Conservation (phyloP, 345 rosid genomes). For the Citrus reticulata region DNA sequence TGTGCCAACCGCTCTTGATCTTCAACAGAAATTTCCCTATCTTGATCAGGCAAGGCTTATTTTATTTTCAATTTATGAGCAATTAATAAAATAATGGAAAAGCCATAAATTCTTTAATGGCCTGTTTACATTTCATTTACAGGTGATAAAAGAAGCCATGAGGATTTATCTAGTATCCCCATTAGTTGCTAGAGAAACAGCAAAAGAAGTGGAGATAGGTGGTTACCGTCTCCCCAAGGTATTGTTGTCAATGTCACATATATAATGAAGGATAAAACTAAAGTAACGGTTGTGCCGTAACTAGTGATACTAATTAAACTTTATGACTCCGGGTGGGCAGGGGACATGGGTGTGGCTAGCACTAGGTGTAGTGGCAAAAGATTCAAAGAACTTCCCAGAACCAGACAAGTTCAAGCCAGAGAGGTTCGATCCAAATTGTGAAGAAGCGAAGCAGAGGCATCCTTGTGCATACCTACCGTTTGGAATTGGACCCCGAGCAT, state of each 20-base stretch:
- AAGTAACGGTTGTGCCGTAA: too few species aligned
- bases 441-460: slow-evolving; percentile 78
- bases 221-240: slow-evolving; percentile 82
- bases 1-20: slow-evolving; percentile 59
- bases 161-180: slow-evolving; percentile 83
- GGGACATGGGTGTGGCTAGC: slow-evolving; percentile 99
- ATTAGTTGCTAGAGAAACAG: slow-evolving; percentile 78
- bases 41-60: slow-evolving; percentile 63
- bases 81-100: neutral
- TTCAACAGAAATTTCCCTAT: slow-evolving; percentile 71
- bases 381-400: slow-evolving; percentile 80
- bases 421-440: slow-evolving; percentile 75
- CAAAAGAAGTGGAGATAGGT: slow-evolving; percentile 73
- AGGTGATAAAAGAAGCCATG: slow-evolving; percentile 91
- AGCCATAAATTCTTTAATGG: neutral
- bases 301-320: too few species aligned
- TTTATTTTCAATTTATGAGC: neutral
- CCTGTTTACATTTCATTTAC: slow-evolving; percentile 2
- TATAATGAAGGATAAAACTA: too few species aligned
- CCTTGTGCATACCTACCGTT: slow-evolving; percentile 79
- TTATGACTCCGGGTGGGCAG: slow-evolving; percentile 24
- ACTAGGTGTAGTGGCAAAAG: slow-evolving; percentile 78
- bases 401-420: slow-evolving; percentile 89
- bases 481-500: slow-evolving; percentile 90
- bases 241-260: slow-evolving; percentile 15